Conservation (phyloP, 2,329 filamentous ascomycete species). For the Tolypocladium sp. region DNA sequence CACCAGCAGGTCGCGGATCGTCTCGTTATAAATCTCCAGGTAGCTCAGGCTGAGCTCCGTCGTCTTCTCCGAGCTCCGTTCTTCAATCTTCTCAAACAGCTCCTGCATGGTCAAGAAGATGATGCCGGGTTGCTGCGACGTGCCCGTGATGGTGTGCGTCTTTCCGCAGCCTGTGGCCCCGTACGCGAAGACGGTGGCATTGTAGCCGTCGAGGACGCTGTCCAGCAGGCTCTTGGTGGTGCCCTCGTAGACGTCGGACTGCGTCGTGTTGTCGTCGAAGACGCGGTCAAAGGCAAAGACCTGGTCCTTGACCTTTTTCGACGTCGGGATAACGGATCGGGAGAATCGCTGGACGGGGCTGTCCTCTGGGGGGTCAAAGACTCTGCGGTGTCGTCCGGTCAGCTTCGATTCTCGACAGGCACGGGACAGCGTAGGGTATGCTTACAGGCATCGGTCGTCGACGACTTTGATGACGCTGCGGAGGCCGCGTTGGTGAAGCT, state of each 20-base stretch:
- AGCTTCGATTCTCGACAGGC: not conserved
- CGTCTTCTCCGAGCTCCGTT: constrained; percentile 74
- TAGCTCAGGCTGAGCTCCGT: constrained; percentile 91
- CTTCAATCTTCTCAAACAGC: constrained; percentile 90
- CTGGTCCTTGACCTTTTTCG: constrained; percentile 93
- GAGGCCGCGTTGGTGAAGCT: constrained; percentile 77
- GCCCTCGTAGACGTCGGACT: constrained; percentile 89
- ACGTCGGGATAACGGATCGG: constrained; percentile 67
- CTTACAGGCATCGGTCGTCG: constrained; percentile 91
- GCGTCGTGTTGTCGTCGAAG: constrained; percentile 90
- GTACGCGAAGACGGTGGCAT: constrained; percentile 97
- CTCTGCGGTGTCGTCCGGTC: constrained; percentile 41
- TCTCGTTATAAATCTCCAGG: constrained; percentile 98
- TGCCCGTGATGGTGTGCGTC: constrained; percentile 94
- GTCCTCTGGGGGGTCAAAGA: constrained; percentile 96
- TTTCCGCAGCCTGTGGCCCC: constrained; percentile 97
- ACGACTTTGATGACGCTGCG: constrained; percentile 91
- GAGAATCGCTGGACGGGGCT: constrained; percentile 84
- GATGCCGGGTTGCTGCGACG: constrained; percentile 85
- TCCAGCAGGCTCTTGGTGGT: constrained; percentile 87
- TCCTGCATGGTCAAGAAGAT: constrained; percentile 99
- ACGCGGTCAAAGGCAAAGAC: constrained; percentile 95
- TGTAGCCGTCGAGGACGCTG: constrained; percentile 93
- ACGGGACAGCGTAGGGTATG: constrained; percentile 8
- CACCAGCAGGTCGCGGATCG: constrained; percentile 89